Conservation (phyloP, 495 filamentous ascomycete genomes). For the Mytilinidion resinicola region DNA sequence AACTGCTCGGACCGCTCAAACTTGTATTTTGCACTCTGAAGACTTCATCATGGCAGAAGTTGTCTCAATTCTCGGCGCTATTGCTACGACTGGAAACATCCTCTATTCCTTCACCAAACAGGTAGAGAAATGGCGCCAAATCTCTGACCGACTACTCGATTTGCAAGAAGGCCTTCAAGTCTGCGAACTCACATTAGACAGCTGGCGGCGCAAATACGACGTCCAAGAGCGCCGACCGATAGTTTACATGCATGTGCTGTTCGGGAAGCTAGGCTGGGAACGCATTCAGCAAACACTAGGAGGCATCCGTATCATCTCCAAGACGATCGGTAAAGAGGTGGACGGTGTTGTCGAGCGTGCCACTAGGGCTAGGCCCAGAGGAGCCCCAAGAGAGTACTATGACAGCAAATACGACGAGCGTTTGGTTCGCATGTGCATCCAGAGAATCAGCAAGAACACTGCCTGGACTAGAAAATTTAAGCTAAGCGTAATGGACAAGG, state of each 20-base stretch:
- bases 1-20: not conserved
- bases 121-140: not conserved
- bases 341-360: conserved; percentile 6
- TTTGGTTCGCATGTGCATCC: not conserved
- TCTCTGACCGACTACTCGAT: conserved; percentile 16
- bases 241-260: conserved; percentile 11
- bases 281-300: conserved; percentile 5
- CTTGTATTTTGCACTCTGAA: not conserved
- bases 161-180: conserved; percentile 9
- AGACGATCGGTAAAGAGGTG: conserved; percentile 1
- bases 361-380: not conserved
- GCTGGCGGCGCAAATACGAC: conserved; percentile 15
- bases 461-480: conserved; percentile 9
- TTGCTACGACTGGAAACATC: not conserved
- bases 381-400: not conserved
- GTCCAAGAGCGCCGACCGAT: conserved; percentile 10
- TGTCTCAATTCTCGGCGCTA: not conserved
- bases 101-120: conserved; percentile 10
- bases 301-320: not conserved
- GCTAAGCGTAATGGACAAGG: conserved; percentile 1
- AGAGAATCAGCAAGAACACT: not conserved
- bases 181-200: conserved; percentile 5
- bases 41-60: not conserved
- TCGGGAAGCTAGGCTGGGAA: conserved; percentile 6
- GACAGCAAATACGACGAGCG: not conserved